A percentile compares a stretch with the other conserved stretches of the same genome.
Evolutionary conservation across 2,329 filamentous ascomycete genomes (phyloP).

Genomic region (Rutstroemia sp.): DNA sequence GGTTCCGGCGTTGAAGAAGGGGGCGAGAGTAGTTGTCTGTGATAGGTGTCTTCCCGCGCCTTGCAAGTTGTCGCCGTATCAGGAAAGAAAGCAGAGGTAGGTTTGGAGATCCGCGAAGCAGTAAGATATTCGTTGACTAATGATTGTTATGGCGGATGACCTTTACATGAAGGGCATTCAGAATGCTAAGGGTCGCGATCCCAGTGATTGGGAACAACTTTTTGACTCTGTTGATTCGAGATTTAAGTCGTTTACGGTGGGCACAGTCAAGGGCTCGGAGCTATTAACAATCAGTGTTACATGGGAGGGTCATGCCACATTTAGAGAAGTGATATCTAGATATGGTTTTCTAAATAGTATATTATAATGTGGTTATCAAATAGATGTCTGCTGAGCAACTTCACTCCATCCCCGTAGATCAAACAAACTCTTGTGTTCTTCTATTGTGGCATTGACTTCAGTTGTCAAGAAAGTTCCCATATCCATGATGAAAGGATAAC

Average conservation of each 20-base stretch:
- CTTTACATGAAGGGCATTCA: background rate
- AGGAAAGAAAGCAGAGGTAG: background rate
- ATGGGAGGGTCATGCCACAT: background rate
- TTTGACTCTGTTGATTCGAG: background rate
- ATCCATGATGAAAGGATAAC: too few species aligned
- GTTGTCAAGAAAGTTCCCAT: too few species aligned
- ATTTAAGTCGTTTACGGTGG: background rate
- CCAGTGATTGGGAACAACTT: background rate
- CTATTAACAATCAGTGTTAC: background rate
- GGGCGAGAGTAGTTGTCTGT: background rate
- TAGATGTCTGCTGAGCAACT: too few species aligned
- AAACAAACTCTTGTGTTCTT: too few species aligned
- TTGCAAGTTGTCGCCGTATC: background rate
- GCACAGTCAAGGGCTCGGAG: background rate
- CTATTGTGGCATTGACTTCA: too few species aligned
- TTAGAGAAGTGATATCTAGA: too few species aligned
- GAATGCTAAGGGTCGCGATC: background rate
- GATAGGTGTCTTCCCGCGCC: background rate
- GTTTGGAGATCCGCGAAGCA: background rate
- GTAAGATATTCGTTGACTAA: background rate
- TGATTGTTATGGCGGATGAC: background rate
- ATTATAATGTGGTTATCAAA: too few species aligned
- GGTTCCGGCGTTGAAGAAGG: constrained; percentile 20
- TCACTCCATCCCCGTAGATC: too few species aligned
- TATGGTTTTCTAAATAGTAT: too few species aligned